These are phyloP conservation scores for Podaxis sp. DNA, from an alignment of 768 basidiomycete genomes.

Conservation along the genomic window DNA sequence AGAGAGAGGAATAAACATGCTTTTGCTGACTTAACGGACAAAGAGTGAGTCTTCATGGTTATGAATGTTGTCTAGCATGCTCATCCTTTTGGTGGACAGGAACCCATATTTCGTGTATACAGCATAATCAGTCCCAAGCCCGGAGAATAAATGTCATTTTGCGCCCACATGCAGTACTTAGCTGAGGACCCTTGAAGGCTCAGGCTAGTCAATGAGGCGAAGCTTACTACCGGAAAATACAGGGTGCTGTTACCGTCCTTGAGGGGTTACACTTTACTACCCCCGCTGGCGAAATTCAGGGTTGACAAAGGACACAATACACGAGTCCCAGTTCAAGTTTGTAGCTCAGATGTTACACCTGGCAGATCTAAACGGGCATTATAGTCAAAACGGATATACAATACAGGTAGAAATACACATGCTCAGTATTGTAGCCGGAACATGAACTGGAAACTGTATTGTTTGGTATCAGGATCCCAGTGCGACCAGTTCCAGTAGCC, in stretches of 20 bases:
- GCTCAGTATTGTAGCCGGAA: slow-evolving; percentile 58
- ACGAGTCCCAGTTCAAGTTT: too few species aligned
- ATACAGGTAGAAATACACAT: not conserved
- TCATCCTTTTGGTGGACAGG: not conserved
- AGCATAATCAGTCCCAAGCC: slow-evolving; percentile 1
- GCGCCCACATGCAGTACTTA: too few species aligned
- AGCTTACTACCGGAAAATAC: too few species aligned
- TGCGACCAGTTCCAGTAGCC: slow-evolving; percentile 97
- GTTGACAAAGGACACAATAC: too few species aligned
- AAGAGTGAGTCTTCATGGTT: slow-evolving; percentile 38
- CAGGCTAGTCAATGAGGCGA: too few species aligned
- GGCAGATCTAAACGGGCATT: slow-evolving; percentile 2
- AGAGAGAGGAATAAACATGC: slow-evolving; percentile 56
- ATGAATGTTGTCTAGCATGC: not conserved
- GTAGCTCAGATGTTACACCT: not conserved
- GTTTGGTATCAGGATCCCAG: slow-evolving; percentile 99
- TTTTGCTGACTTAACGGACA: slow-evolving; percentile 61
- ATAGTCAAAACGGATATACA: not conserved
- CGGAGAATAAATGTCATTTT: slow-evolving; percentile 6
- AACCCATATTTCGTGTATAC: slow-evolving; percentile 13
- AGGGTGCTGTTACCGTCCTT: too few species aligned
- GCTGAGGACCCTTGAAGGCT: too few species aligned
- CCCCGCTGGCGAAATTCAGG: too few species aligned
- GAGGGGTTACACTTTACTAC: too few species aligned
- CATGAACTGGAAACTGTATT: slow-evolving; percentile 98